These are phyloP conservation scores for Croton laevigatus DNA, from an alignment of 441 rosid genomes.

Conservation along the genomic window DNA sequence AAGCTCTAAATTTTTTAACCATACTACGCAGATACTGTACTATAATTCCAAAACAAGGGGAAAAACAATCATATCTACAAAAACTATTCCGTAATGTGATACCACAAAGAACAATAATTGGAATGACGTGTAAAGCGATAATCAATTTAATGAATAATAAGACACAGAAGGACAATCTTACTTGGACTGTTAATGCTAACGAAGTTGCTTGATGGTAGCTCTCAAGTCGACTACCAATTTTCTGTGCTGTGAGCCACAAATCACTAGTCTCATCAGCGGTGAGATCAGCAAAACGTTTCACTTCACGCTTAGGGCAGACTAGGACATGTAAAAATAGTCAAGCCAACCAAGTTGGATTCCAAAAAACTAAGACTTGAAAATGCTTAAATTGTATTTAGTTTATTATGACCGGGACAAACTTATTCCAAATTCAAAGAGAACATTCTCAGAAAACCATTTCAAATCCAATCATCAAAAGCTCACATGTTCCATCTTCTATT, in stretches of 20 bases:
- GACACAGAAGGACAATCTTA: constrained; percentile 25
- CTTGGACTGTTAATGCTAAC: constrained; percentile 75
- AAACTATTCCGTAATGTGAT: neutral
- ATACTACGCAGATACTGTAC: too few relatives aligned
- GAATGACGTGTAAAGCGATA: neutral
- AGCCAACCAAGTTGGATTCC: constrained; percentile 39
- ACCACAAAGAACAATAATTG: neutral
- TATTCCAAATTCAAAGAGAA: neutral
- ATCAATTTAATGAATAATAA: too few relatives aligned
- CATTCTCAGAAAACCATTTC: neutral
- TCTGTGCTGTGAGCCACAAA: constrained; percentile 74
- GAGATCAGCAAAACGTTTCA: constrained; percentile 77
- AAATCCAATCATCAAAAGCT: neutral
- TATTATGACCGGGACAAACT: neutral
- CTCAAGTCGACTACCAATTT: constrained; percentile 68
- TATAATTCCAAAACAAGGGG: too few relatives aligned
- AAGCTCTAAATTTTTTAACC: constrained; percentile 3
- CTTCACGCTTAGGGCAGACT: constrained; percentile 82
- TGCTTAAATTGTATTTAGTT: neutral
- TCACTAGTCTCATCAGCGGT: constrained; percentile 72
- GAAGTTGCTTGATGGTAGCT: constrained; percentile 72
- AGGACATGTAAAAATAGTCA: constrained; percentile 75
- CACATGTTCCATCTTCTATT: neutral
- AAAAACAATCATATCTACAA: neutral
- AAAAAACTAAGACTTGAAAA: neutral